A percentile compares a stretch with the other conserved stretches of the same genome.
Conservation (phyloP, 2,329 filamentous ascomycete species). For the Hymenoscyphus fructigenus region DNA sequence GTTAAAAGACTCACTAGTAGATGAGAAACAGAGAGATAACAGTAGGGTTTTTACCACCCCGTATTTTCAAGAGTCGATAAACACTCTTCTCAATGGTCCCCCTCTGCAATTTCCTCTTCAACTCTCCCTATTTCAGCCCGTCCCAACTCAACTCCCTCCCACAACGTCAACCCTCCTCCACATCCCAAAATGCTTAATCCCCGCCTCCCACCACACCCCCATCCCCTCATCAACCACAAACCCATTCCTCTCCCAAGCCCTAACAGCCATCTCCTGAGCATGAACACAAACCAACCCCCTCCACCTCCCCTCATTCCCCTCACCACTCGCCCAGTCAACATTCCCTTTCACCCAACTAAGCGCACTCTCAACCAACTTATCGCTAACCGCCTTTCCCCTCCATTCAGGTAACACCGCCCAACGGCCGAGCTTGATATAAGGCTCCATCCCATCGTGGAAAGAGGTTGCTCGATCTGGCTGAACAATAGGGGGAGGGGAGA, state of each 20-base stretch:
- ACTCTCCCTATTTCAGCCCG: background rate
- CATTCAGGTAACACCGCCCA: slow-evolving; percentile 68
- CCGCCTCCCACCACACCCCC: slow-evolving; percentile 80
- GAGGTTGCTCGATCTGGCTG: slow-evolving; percentile 41
- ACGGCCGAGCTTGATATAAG: slow-evolving; percentile 80
- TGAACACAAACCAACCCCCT: slow-evolving; percentile 76
- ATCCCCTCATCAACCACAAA: slow-evolving; percentile 72
- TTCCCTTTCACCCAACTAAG: slow-evolving; percentile 67
- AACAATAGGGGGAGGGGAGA: slow-evolving; percentile 14
- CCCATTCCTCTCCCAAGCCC: slow-evolving; percentile 68
- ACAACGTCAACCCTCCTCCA: slow-evolving; percentile 52
- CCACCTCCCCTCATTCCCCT: slow-evolving; percentile 56
- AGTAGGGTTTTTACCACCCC: too few relatives aligned
- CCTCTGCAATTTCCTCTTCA: background rate
- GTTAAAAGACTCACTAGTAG: too few relatives aligned
- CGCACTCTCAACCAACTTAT: slow-evolving; percentile 64
- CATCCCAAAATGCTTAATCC: slow-evolving; percentile 85
- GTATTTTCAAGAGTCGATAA: too few relatives aligned
- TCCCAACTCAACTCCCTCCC: background rate
- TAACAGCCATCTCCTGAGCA: slow-evolving; percentile 66
- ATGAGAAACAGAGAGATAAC: too few relatives aligned
- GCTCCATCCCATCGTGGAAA: slow-evolving; percentile 62
- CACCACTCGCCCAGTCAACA: slow-evolving; percentile 49
- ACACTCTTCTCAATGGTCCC: background rate
- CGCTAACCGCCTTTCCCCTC: slow-evolving; percentile 64